Evolutionary conservation across 305 asterid genomes (phyloP), one percentile per base, ranked within the genome.

Genomic region (Solanum aculeatissimum): DNA sequence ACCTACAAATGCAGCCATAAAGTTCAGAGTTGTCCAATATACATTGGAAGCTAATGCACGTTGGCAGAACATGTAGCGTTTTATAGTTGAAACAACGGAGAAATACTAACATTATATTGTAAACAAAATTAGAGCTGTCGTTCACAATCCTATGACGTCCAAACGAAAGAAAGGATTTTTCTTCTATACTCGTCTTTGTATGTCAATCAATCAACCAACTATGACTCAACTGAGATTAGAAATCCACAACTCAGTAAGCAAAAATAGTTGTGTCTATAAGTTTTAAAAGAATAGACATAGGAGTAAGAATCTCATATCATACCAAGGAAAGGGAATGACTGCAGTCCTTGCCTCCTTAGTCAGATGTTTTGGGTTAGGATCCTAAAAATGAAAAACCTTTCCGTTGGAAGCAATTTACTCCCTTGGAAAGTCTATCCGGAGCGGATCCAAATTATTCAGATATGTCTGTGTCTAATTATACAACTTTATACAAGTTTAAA

Each of bases 1-100:
- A 96, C 88, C 99, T 96, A 83, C 53, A 85, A 40, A 54, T 2
- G 4, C 63, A 42, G 80, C 35, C 80, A 42, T 71, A 42, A 43
- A 21, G 57, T 71, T 71, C 55, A 71, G 38, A 71, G 6, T 42
- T 71, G 13, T 71, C n/a, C 35, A 70, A 19, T 5, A 70, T 19
- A 40, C 40, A 71, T 71, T 19, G 7, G 78, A 42, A 58, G 16
- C 77, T 45, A 78, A 35, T 65, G 57, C 55, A 57, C 77, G 45
- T 51, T 18, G 27, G 45, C 47, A 77, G 3, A 77, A 51, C 82
- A 27, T 81, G 9, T 15, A 62, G 27, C 1, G 11, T 23, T 42
- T 3, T 81, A 21, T 19, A 35, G 21, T 23, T 40, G 57, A 9
- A 78, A 16, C 40, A 58, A 10, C 10, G 4, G 35, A 60, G 11